Evolutionary conservation across 2,329 filamentous ascomycete species (phyloP), one percentile per base, ranked within the genome.

Genomic region (Fusarium papillatum): DNA sequence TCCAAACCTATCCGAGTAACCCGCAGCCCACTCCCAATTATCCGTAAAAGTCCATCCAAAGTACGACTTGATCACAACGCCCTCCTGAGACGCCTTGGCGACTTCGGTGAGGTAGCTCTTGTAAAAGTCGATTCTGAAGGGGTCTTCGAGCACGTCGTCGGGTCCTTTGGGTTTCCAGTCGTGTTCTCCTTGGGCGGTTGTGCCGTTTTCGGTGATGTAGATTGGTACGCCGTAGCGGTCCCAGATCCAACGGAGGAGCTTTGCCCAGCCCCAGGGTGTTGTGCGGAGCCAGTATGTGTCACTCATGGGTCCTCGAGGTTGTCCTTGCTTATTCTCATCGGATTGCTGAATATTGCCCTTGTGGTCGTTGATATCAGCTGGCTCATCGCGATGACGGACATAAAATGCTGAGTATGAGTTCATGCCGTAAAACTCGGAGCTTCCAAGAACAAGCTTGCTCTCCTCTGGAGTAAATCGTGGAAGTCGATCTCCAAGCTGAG

Each of bases 21-120:
- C 85, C 2, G 83, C 83, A n/a, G 84, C 82, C 85, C 85, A 86
- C 70, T 86, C 83, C 84, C 85, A 86, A n/a, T 86, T 86, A 64
- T 86, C 85, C 0, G 82, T 82, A 50, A 86, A 85, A 0, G 83
- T 85, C 84, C 85, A 86, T 0, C 79, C 85, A 69, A 86, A 86
- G 64, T 85, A 86, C 2, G 81, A 83, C 64, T 83, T 82, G 63
- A 86, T 83, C 11, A 85, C 77, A 3, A 85, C 80, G 0, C 84
- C 84, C 38, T 84, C 82, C 53, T 83, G 69, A 2, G 82, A 82
- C 0, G 84, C 85, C 46, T 79, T 83, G 14, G 83, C 84, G 4
- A 86, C 76, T 61, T 84, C 83, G 1, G 81, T 83, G 29, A 86
- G 67, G 57, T 86, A 86, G 22, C 80, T 80, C 31, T 80, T 80